These are phyloP conservation scores for Zygosaccharomyces sapae DNA, from an alignment of 1,139 yeast genomes.

Conservation along the genomic window DNA sequence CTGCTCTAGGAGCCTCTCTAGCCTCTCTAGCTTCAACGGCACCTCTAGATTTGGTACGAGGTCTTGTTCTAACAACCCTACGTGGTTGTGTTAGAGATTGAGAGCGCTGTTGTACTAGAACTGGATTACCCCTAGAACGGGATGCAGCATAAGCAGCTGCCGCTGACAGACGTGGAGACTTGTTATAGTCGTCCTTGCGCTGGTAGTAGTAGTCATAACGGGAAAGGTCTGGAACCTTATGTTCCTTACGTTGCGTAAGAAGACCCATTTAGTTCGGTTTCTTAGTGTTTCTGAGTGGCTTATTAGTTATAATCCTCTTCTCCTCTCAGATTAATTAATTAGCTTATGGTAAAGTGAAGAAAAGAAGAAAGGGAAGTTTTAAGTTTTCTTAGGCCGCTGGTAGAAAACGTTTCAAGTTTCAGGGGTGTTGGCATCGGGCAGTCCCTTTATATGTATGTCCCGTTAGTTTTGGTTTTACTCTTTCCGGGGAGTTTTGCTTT, in stretches of 20 bases:
- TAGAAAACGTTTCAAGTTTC: background rate
- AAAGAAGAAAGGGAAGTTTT: background rate
- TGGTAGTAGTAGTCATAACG: slow-evolving; percentile 35
- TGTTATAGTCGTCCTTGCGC: slow-evolving; percentile 25
- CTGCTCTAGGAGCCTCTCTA: slow-evolving; percentile 22
- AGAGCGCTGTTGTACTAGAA: slow-evolving; percentile 10
- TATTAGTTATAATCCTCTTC: no score
- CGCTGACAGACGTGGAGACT: slow-evolving; percentile 25
- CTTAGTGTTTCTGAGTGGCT: background rate
- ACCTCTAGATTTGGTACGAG: background rate
- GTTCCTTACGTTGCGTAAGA: slow-evolving; percentile 19
- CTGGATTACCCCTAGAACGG: slow-evolving; percentile 12
- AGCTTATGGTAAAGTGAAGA: slow-evolving; percentile 1
- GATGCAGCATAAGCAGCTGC: slow-evolving; percentile 34
- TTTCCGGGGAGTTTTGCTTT: slow-evolving; percentile 5
- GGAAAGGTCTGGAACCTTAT: slow-evolving; percentile 34
- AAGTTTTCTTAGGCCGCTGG: background rate
- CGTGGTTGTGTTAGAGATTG: background rate
- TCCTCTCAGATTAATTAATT: background rate
- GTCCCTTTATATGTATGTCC: slow-evolving; percentile 1
- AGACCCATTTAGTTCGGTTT: background rate
- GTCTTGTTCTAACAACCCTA: slow-evolving; percentile 7
- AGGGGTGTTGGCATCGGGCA: background rate
- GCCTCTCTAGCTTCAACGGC: background rate
- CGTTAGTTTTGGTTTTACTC: slow-evolving; percentile 6